A percentile compares a stretch with the other conserved stretches of the same genome.
Evolutionary conservation across 1,284 basidiomycete genomes (phyloP).

Genomic region (Chondrostereum purpureum): DNA sequence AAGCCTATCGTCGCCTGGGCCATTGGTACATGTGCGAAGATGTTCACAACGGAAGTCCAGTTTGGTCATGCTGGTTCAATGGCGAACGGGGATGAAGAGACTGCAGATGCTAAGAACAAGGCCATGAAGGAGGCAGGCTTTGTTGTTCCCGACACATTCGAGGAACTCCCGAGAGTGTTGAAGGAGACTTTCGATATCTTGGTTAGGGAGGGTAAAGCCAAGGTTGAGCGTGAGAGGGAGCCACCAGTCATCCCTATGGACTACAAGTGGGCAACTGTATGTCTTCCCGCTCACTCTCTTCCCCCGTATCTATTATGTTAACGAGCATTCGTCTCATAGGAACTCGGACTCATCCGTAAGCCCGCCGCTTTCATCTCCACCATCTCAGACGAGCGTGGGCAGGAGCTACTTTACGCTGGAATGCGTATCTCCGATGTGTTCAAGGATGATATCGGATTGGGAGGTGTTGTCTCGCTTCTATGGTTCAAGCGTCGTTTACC

Average conservation of each 20-base stretch:
- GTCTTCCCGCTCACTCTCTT: constrained; percentile 7
- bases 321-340: constrained; percentile 29
- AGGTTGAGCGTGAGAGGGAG: constrained; percentile 74
- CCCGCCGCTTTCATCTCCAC: constrained; percentile 99
- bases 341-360: constrained; percentile 97
- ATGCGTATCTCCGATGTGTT: constrained; percentile 99
- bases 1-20: constrained; percentile 99
- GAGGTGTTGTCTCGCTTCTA: constrained; percentile 92
- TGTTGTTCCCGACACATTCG: constrained; percentile 96
- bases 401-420: constrained; percentile 97
- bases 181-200: constrained; percentile 84
- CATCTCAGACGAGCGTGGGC: constrained; percentile 98
- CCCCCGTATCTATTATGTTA: neutral
- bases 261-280: constrained; percentile 94
- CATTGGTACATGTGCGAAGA: constrained; percentile 99
- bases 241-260: constrained; percentile 98
- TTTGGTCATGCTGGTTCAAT: constrained; percentile 98
- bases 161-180: constrained; percentile 86
- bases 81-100: constrained; percentile 60
- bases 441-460: constrained; percentile 95
- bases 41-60: constrained; percentile 99
- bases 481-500: constrained; percentile 62
- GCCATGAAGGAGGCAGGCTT: constrained; percentile 96
- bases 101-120: constrained; percentile 48
- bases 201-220: constrained; percentile 66